Percentiles rank a stretch among this genome's conserved stretches.
Evolutionary conservation across 2,329 filamentous ascomycete species (phyloP).

Genomic region (Rutstroemia sp.): DNA sequence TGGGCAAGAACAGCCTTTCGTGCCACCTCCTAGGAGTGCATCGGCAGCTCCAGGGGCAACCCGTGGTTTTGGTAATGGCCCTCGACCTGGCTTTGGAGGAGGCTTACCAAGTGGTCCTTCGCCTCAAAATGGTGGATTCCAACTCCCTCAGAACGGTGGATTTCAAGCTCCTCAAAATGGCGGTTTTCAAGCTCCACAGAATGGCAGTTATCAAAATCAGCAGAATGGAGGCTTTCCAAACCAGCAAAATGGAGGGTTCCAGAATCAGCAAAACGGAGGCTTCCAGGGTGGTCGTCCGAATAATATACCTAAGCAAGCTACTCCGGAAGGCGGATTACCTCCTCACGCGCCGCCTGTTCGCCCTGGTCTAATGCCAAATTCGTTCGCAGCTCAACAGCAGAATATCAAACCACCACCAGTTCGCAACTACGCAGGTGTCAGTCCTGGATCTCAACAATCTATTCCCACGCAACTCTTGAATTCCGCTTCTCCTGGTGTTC

Average conservation of each 20-base stretch:
- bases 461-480: neutral
- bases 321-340: conserved; percentile 36
- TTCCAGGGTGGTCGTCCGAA: conserved; percentile 14
- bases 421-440: conserved; percentile 29
- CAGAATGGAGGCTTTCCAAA: conserved; percentile 10
- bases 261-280: conserved; percentile 12
- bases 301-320: conserved; percentile 18
- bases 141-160: neutral
- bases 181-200: no score
- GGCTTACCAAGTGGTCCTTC: conserved; percentile 14
- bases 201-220: conserved; percentile 9
- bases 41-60: conserved; percentile 22
- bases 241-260: conserved; percentile 1
- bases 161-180: no score
- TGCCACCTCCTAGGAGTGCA: conserved; percentile 23
- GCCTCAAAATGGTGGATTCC: conserved; percentile 5
- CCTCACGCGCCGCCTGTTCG: conserved; percentile 57
- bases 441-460: conserved; percentile 4
- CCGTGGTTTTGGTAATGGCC: conserved; percentile 13
- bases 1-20: conserved; percentile 17
- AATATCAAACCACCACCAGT: conserved; percentile 49
- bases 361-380: conserved; percentile 53
- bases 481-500: neutral
- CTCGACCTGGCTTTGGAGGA: conserved; percentile 13
- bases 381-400: conserved; percentile 41